Conservation (phyloP, 2,329 filamentous ascomycete genomes). For the Hypocreales sp. region DNA sequence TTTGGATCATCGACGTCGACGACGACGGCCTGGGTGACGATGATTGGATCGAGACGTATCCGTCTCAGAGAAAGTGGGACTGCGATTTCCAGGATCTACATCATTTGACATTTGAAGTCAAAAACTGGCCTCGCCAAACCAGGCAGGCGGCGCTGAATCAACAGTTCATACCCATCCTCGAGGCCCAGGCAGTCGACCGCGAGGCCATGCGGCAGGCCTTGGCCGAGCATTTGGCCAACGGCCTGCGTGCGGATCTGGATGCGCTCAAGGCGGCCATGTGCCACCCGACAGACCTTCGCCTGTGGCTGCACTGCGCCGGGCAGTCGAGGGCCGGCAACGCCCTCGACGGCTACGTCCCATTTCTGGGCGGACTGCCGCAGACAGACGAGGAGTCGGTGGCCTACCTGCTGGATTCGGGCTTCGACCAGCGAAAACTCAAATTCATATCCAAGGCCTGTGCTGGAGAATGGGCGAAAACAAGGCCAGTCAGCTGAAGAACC, state of each 20-base stretch:
- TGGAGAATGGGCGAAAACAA: conserved; percentile 31
- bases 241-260: conserved; percentile 35
- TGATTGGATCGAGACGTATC: conserved; percentile 51
- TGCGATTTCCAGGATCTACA: conserved; percentile 28
- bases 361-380: conserved; percentile 33
- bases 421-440: conserved; percentile 30
- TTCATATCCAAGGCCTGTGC: conserved; percentile 33
- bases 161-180: conserved; percentile 53
- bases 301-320: conserved; percentile 34
- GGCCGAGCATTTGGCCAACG: conserved; percentile 28
- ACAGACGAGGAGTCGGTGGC: conserved; percentile 33
- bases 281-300: conserved; percentile 30
- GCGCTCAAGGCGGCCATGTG: conserved; percentile 34
- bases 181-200: conserved; percentile 37
- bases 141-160: conserved; percentile 42
- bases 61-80: conserved; percentile 55
- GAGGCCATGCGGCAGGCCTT: conserved; percentile 30
- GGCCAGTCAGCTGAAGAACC: conserved; percentile 35
- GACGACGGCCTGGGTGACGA: conserved; percentile 22
- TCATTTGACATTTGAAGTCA: conserved; percentile 52
- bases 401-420: conserved; percentile 43
- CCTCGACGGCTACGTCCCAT: conserved; percentile 22
- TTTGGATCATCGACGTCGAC: conserved; percentile 50
- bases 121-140: conserved; percentile 18
- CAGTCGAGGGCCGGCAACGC: conserved; percentile 19